These are phyloP conservation scores for Phlebopus sp. DNA, from an alignment of 1,284 basidiomycete genomes.

Conservation along the genomic window DNA sequence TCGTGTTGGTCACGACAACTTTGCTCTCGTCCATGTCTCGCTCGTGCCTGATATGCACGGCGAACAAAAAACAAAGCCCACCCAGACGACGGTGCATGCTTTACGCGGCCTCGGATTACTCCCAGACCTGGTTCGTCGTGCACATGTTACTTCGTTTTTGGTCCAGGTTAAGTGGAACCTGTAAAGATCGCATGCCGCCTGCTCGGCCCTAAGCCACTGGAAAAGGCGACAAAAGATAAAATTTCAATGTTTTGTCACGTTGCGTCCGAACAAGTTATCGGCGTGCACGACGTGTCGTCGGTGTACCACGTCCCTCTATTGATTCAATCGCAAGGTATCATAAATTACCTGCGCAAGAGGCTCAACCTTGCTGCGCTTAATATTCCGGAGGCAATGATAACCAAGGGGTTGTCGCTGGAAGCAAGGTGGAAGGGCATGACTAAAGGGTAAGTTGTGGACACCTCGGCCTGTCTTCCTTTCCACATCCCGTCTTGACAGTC, in stretches of 20 bases:
- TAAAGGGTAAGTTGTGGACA: conserved; percentile 45
- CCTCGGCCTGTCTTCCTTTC: not conserved
- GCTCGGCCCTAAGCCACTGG: conserved; percentile 69
- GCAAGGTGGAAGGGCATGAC: conserved; percentile 85
- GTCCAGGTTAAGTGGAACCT: not conserved
- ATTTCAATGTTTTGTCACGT: conserved; percentile 99
- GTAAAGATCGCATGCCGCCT: conserved; percentile 88
- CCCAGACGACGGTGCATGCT: conserved; percentile 95
- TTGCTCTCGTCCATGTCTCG: conserved; percentile 97
- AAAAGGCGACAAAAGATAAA: conserved; percentile 87
- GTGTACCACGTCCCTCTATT: conserved; percentile 98
- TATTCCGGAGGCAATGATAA: conserved; percentile 55
- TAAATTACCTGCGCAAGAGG: conserved; percentile 81
- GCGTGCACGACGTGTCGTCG: conserved; percentile 94
- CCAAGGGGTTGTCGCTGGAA: conserved; percentile 66
- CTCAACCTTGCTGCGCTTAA: conserved; percentile 68
- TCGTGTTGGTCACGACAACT: conserved; percentile 95
- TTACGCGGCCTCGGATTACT: conserved; percentile 90
- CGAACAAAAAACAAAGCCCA: conserved; percentile 99
- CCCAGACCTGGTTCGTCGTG: conserved; percentile 79
- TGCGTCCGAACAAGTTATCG: conserved; percentile 88
- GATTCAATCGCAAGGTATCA: conserved; percentile 88
- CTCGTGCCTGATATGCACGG: conserved; percentile 97
- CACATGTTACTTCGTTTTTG: not conserved
- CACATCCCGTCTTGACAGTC: conserved; percentile 44